Percentiles rank a stretch among this genome's conserved stretches.
Conservation (phyloP, 2,329 filamentous ascomycete species). For the Plenodomus tracheiphilus region DNA sequence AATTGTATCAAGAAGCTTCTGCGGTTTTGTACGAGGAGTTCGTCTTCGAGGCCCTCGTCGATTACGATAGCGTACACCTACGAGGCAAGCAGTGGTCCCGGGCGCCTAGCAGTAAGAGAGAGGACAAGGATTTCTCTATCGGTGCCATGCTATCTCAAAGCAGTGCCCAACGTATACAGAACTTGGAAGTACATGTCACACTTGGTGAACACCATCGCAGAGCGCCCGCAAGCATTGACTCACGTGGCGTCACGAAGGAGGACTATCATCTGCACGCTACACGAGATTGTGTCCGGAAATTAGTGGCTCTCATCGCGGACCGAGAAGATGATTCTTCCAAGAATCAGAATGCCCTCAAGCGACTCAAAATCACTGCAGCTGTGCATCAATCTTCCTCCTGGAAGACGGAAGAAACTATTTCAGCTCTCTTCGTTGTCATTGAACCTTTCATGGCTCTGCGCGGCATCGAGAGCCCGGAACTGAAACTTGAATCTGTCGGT, state of each 20-base stretch:
- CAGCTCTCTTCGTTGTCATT: not conserved
- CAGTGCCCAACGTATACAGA: constrained; percentile 3
- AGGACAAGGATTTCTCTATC: not conserved
- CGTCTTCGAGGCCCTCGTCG: constrained; percentile 5
- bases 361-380: not conserved
- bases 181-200: constrained; percentile 1
- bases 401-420: not conserved
- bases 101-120: not conserved
- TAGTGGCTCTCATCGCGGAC: not conserved
- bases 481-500: no score
- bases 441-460: not conserved
- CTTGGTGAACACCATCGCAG: not conserved
- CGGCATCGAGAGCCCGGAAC: not conserved
- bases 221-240: not conserved
- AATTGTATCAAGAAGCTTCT: constrained; percentile 15
- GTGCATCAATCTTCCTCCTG: not conserved
- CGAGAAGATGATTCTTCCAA: not conserved
- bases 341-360: not conserved
- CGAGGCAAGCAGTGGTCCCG: constrained; percentile 1
- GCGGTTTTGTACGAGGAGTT: constrained; percentile 14
- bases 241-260: not conserved
- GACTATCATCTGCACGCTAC: constrained; percentile 8
- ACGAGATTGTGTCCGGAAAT: constrained; percentile 8
- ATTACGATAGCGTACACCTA: not conserved
- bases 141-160: not conserved